phyloP scores from a whole-genome alignment of 345 rosid genomes.

The Geranium brycei region DNA sequence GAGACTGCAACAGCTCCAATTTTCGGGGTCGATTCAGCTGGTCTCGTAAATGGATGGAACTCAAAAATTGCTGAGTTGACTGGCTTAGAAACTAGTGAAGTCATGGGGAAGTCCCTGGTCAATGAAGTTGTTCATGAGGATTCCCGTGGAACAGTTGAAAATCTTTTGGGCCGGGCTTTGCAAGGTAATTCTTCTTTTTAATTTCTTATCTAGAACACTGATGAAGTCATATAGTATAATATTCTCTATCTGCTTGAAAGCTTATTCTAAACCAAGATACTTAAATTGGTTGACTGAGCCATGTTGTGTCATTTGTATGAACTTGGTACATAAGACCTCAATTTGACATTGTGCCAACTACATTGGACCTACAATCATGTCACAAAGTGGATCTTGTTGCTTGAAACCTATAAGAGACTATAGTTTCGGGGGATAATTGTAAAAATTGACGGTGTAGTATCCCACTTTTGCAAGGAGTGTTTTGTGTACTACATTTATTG shows the following conservation, averaged over 20 bases:
- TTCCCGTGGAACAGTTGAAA: conserved; percentile 32
- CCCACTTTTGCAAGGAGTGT: too few relatives aligned
- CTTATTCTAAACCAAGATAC: background rate
- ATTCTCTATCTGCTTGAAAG: background rate
- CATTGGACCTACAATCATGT: background rate
- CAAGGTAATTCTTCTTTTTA: conserved; percentile 30
- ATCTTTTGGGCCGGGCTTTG: conserved; percentile 47
- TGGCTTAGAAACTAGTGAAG: conserved; percentile 44
- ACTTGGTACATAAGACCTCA: background rate
- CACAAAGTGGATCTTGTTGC: too few relatives aligned
- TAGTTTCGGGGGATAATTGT: too few relatives aligned
- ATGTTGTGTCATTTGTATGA: too few relatives aligned
- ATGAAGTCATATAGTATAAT: background rate
- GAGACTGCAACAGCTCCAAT: conserved; percentile 81
- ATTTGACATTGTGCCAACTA: background rate
- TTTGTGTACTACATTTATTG: too few relatives aligned
- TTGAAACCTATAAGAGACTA: too few relatives aligned
- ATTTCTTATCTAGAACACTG: background rate
- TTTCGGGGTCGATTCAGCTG: conserved; percentile 66
- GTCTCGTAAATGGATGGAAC: conserved; percentile 80
- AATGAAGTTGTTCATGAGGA: conserved; percentile 55
- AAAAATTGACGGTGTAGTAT: too few relatives aligned
- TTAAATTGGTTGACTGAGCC: too few relatives aligned
- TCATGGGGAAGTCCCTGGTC: conserved; percentile 61
- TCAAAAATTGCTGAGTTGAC: conserved; percentile 62